Evolutionary conservation across 176 grass and related monocot genomes (phyloP), one percentile per base, ranked within the genome.

Genomic region (Areca catechu): DNA sequence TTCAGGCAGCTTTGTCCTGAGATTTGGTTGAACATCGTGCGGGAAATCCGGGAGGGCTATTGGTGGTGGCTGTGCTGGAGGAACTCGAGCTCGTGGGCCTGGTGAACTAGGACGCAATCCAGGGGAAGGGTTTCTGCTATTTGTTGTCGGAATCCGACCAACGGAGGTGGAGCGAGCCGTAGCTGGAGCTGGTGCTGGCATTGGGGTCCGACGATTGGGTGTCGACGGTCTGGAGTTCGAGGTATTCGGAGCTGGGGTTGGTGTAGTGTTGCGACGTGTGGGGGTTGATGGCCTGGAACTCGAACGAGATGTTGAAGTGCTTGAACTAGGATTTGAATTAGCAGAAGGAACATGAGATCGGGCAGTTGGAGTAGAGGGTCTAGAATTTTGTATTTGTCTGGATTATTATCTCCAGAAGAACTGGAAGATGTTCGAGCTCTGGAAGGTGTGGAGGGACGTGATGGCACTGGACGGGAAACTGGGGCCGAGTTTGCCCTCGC

Each of bases 221-320:
- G 34, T 43, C 3, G 34, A 43, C 3, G 34, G 34, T 43, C 34
- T 43, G 34, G 34, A 43, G 34, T 3, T 43, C 2, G 34, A 14
- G 10, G 9, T 43, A 0, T 9, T 43, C 2, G 34, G 34, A 43
- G 34, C 34, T 43, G 34, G 34, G 34, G 34, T 12, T 12, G 34
- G 34, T 12, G 34, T 43, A 43, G 10, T 9, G 34, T 14, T 43
- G 34, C 34, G 69, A 4, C 24, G 69, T 24, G 50, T 34, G 16
- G 69, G 69, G 5, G 70, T 72, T 22, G 70, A 72, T 10, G 49
- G 49, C 15, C 70, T 58, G 24, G 70, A 54, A 52, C 34, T 55
- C 3, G 56, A 30, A 0, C 68, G 68, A 60, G 55, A 1, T 7
- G 68, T 17, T 21, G 68, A 34, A 20, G 56, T 17, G 9, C 3